phyloP scores from a whole-genome alignment of 306 rosid species.

The Bauhinia variegata region DNA sequence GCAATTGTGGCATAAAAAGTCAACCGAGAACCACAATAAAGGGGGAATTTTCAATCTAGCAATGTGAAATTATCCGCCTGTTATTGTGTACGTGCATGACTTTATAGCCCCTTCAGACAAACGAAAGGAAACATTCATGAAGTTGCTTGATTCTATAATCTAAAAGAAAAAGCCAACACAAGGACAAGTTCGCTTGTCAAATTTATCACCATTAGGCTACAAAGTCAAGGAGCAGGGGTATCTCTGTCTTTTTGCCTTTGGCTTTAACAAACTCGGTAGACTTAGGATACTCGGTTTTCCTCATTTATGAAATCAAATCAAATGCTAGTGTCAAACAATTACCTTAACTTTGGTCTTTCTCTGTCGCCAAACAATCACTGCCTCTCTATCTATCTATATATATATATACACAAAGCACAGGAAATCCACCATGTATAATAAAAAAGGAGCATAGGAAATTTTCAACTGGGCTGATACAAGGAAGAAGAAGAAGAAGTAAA shows the following conservation, averaged over 20 bases:
- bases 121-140: conserved; percentile 29
- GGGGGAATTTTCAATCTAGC: neutral
- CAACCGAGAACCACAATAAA: too few species aligned
- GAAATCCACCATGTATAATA: too few species aligned
- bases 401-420: neutral
- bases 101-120: neutral
- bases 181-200: neutral
- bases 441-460: conserved; percentile 7
- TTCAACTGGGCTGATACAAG: conserved; percentile 33
- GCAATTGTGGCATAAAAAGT: too few species aligned
- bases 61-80: too few species aligned
- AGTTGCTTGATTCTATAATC: too few species aligned
- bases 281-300: conserved; percentile 44
- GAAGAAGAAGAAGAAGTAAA: too few species aligned
- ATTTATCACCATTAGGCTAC: conserved; percentile 1
- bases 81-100: too few species aligned
- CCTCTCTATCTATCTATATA: conserved; percentile 20
- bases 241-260: conserved; percentile 51
- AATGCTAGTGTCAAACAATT: conserved; percentile 1
- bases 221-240: conserved; percentile 65
- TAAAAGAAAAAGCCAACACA: neutral
- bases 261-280: conserved; percentile 35
- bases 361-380: conserved; percentile 39
- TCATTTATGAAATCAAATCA: neutral
- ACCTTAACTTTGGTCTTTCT: conserved; percentile 19